Evolutionary conservation across 495 filamentous ascomycete genomes (phyloP).

Genomic region (Hypoxylon crocopeplum): DNA sequence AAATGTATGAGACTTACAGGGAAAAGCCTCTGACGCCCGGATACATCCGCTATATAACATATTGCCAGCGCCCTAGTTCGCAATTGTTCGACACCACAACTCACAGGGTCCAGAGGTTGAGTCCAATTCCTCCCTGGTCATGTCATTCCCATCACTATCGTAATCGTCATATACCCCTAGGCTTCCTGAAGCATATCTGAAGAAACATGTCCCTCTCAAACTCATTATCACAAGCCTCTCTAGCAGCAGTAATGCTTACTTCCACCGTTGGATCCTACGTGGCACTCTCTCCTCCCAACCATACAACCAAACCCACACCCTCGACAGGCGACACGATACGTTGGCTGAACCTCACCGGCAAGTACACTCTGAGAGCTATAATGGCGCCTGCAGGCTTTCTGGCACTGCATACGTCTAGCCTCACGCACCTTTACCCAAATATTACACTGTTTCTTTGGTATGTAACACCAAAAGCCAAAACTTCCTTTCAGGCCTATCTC

Average conservation of each 20-base stretch:
- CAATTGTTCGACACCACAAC: too few relatives aligned
- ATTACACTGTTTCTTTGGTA: constrained; percentile 36
- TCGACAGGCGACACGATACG: constrained; percentile 31
- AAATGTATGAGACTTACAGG: background rate
- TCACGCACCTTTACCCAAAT: constrained; percentile 39
- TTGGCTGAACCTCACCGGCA: constrained; percentile 13
- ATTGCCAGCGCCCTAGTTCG: too few relatives aligned
- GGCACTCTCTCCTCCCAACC: constrained; percentile 28
- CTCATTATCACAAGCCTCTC: constrained; percentile 15
- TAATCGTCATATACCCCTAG: too few relatives aligned
- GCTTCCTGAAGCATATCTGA: background rate
- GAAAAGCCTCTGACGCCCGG: too few relatives aligned
- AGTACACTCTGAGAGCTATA: background rate
- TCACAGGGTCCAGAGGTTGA: too few relatives aligned
- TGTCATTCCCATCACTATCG: too few relatives aligned
- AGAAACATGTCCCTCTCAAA: background rate
- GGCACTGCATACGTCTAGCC: constrained; percentile 11
- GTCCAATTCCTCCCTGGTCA: too few relatives aligned
- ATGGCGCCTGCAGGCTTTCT: constrained; percentile 21
- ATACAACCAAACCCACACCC: constrained; percentile 10
- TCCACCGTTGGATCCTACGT: constrained; percentile 24
- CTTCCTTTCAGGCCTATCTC: too few relatives aligned
- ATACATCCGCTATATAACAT: too few relatives aligned
- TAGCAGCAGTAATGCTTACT: constrained; percentile 14
- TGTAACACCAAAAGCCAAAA: too few relatives aligned